Evolutionary conservation across 768 basidiomycete genomes (phyloP), one percentile per base, ranked within the genome.

Genomic region (Lactarius sp.): DNA sequence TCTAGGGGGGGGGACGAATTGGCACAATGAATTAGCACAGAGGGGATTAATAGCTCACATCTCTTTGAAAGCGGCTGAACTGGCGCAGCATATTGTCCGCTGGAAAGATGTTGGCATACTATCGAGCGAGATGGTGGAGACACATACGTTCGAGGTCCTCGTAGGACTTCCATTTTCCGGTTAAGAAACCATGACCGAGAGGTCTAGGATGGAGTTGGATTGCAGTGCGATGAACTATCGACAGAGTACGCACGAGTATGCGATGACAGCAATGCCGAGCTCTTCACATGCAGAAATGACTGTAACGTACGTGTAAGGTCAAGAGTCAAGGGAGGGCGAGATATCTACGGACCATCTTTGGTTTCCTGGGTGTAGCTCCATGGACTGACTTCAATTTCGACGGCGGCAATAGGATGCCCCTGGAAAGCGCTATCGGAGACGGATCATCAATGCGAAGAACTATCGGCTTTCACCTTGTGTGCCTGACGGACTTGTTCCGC

Each of bases 371-470:
- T 85, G 61, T 84, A 84, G 4, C 80, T 77, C 79, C 84, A 87
- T 2, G 84, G 79, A 67, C 83, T 86, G 46, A 86, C 75, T 70
- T 90, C 88, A 51, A 88, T 85, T 71, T 90, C 86, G 9, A 85
- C 83, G 13, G 81, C 76, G 18, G 81, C 76, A 62, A 87, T 79
- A 4, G 67, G 67, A 33, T 61, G 57, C 7, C 59, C 58, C 67
- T 66, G 34, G 7, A 33, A 44, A 31, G 10, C 37, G 4, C 16
- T 20, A 47, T 47, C 13, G 49, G 39, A 41, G 13, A 13, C 4
- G 3, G 4, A n/a, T n/a, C 20, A 34, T 20, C 16, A 33, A 33
- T 2, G 81, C 81, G 55, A 80, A 76, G 16, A 85, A 31, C 31
- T 73, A 79, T 81, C 71, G 22, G 33, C 41, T 27, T 3, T 62